Evolutionary conservation across 768 basidiomycete genomes (phyloP).

Genomic region (Amyloporia xantha): DNA sequence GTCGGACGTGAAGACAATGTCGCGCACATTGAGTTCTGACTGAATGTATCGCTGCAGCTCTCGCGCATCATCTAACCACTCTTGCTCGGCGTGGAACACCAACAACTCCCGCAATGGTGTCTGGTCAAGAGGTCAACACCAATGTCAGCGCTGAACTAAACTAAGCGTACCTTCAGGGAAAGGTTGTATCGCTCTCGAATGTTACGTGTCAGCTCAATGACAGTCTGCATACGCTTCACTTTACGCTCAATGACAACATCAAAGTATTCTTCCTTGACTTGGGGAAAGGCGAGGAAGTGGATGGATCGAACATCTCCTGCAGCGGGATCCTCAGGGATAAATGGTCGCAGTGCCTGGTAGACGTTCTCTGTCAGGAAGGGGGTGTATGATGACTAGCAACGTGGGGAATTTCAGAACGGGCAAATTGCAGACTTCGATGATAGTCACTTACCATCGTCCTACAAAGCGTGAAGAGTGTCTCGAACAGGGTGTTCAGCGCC

Average conservation of each 20-base stretch:
- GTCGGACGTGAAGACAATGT: slow-evolving; percentile 83
- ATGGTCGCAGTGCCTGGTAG: slow-evolving; percentile 85
- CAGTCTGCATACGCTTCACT: slow-evolving; percentile 88
- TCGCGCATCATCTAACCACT: slow-evolving; percentile 81
- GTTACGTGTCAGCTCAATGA: slow-evolving; percentile 87
- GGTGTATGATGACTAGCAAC: slow-evolving; percentile 87
- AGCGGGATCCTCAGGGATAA: slow-evolving; percentile 69
- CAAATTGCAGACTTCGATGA: slow-evolving; percentile 2
- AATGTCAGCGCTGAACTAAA: background rate
- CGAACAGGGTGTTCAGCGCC: slow-evolving; percentile 94
- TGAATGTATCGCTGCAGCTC: slow-evolving; percentile 83
- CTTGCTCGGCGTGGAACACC: slow-evolving; percentile 83
- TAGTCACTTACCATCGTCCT: slow-evolving; percentile 75
- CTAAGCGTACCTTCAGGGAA: slow-evolving; percentile 70
- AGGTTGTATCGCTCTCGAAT: slow-evolving; percentile 83
- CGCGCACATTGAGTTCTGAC: slow-evolving; percentile 93
- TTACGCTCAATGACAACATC: slow-evolving; percentile 90
- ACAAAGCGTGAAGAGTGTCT: slow-evolving; percentile 89
- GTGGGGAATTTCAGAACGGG: background rate
- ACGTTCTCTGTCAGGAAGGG: slow-evolving; percentile 97
- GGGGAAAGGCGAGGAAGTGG: slow-evolving; percentile 93
- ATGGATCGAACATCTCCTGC: slow-evolving; percentile 82
- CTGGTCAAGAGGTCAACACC: slow-evolving; percentile 30
- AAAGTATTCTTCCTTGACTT: slow-evolving; percentile 91
- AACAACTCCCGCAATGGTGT: slow-evolving; percentile 89